phyloP scores from a whole-genome alignment of 2,329 filamentous ascomycete species.

The Pseudogymnoascus sp. region DNA sequence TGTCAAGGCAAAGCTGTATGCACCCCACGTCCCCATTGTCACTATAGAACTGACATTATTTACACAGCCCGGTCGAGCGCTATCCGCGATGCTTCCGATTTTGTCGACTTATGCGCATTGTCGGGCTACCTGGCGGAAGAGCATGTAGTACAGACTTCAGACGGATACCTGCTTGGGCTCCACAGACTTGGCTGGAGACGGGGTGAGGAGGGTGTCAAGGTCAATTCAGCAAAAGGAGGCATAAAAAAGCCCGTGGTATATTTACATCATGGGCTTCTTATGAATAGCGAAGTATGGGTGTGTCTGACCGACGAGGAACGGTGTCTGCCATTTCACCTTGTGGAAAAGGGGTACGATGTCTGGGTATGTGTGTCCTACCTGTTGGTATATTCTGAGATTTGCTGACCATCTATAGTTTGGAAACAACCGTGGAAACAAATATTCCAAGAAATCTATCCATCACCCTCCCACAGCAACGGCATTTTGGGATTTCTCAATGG shows the following conservation, averaged over 20 bases:
- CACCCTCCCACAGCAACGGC: slow-evolving; percentile 63
- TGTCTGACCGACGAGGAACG: slow-evolving; percentile 80
- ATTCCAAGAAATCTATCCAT: slow-evolving; percentile 87
- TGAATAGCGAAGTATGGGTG: slow-evolving; percentile 99
- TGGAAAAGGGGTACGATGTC: slow-evolving; percentile 89
- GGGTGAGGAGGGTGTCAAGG: slow-evolving; percentile 70
- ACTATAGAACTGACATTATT: slow-evolving; percentile 40
- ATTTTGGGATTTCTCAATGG: slow-evolving; percentile 98
- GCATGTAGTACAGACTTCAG: slow-evolving; percentile 88
- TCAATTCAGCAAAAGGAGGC: slow-evolving; percentile 62
- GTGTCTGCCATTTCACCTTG: slow-evolving; percentile 80
- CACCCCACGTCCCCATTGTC: slow-evolving; percentile 50
- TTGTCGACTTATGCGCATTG: slow-evolving; percentile 84
- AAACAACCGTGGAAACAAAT: slow-evolving; percentile 98
- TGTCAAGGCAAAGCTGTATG: slow-evolving; percentile 59
- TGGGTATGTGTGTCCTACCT: slow-evolving; percentile 55
- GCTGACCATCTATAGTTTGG: slow-evolving; percentile 56
- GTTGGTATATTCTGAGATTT: not conserved
- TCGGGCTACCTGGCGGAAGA: slow-evolving; percentile 94
- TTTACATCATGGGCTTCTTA: slow-evolving; percentile 89
- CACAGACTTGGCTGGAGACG: slow-evolving; percentile 79
- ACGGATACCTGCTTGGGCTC: slow-evolving; percentile 86
- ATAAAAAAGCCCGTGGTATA: slow-evolving; percentile 82
- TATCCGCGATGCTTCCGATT: slow-evolving; percentile 81
- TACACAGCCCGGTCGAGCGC: slow-evolving; percentile 59